phyloP scores from a whole-genome alignment of 177 flowering plant genomes.

The Vitis hybrid region DNA sequence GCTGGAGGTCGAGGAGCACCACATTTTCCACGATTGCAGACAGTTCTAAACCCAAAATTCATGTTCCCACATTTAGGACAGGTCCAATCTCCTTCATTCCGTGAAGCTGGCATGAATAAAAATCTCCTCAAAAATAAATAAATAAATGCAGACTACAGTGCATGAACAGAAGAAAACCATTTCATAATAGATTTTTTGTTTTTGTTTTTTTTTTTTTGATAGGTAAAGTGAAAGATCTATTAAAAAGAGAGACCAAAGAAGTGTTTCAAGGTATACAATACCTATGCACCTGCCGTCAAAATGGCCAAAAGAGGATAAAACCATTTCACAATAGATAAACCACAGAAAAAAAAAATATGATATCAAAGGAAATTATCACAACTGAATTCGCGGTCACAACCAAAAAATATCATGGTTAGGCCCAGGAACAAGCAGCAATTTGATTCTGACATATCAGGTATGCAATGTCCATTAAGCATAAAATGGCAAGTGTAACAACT shows the following conservation, averaged over 20 bases:
- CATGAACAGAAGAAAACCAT: not conserved
- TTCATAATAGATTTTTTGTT: not conserved
- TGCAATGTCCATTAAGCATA: too few relatives aligned
- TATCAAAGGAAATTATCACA: not conserved
- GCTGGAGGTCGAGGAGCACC: constrained; percentile 40
- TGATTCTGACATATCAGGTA: not conserved
- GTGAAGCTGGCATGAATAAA: constrained; percentile 29
- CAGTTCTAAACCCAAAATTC: constrained; percentile 49
- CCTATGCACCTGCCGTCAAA: too few relatives aligned
- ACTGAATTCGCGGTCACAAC: not conserved
- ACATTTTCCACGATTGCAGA: constrained; percentile 52
- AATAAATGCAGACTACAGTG: not conserved
- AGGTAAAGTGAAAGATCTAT: too few relatives aligned
- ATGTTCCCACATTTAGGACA: constrained; percentile 49
- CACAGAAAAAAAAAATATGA: not conserved
- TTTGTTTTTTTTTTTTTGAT: too few relatives aligned
- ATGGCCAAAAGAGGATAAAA: not conserved
- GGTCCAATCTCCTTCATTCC: constrained; percentile 51
- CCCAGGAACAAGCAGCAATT: not conserved
- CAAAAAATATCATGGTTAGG: not conserved
- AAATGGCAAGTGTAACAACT: too few relatives aligned
- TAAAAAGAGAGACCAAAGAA: too few relatives aligned
- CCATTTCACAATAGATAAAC: not conserved
- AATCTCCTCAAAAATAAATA: not conserved
- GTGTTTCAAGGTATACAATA: too few relatives aligned